phyloP scores from a whole-genome alignment of 768 basidiomycete species.

The Lactarius psammicola region DNA sequence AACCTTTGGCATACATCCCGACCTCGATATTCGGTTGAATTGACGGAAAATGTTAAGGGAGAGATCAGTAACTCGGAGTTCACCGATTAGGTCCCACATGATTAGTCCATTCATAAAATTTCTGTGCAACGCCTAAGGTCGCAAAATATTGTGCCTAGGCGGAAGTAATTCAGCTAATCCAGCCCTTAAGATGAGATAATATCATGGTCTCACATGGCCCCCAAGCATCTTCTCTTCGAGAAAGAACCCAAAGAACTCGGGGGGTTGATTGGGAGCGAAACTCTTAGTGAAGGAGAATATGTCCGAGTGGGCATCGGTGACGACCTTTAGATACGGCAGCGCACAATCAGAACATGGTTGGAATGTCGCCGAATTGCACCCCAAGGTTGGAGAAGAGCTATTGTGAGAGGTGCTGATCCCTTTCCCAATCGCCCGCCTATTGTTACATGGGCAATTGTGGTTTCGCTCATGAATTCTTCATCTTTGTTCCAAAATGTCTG shows the following conservation, averaged over 20 bases:
- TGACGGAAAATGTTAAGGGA: conserved; percentile 19
- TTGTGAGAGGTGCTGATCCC: neutral
- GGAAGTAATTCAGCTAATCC: neutral
- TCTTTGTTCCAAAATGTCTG: conserved; percentile 25
- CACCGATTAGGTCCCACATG: conserved; percentile 17
- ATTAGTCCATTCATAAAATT: conserved; percentile 11
- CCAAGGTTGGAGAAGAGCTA: conserved; percentile 16
- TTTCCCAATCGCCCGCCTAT: conserved; percentile 18
- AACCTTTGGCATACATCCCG: conserved; percentile 5
- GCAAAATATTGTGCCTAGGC: conserved; percentile 17
- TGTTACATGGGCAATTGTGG: conserved; percentile 16
- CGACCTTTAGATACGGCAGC: conserved; percentile 16
- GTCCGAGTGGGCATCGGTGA: conserved; percentile 11
- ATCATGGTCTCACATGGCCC: conserved; percentile 5
- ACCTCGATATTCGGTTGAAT: conserved; percentile 8
- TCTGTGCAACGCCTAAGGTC: conserved; percentile 13
- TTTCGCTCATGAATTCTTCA: conserved; percentile 22
- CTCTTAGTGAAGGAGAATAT: conserved; percentile 8
- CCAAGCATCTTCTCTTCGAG: conserved; percentile 16
- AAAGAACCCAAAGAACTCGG: conserved; percentile 6
- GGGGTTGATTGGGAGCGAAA: neutral
- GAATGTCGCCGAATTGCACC: conserved; percentile 18
- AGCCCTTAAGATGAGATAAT: neutral
- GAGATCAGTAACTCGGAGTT: conserved; percentile 11
- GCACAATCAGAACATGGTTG: conserved; percentile 25